Evolutionary conservation across 106 monocot species (phyloP).

Genomic region (Dendrobium nobile): DNA sequence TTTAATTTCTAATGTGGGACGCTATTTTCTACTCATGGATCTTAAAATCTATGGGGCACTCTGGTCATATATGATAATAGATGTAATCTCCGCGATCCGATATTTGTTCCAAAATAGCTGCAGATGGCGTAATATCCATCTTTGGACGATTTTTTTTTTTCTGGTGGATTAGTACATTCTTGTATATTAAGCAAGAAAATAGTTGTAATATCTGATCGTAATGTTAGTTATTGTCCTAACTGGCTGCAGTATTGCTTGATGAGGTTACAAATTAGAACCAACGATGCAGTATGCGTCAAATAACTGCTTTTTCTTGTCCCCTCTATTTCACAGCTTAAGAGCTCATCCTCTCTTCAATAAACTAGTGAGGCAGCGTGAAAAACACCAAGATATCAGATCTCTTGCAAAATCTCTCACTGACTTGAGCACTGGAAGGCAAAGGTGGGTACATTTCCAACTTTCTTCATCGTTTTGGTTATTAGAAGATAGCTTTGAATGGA

Average conservation of each 20-base stretch:
- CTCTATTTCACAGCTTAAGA: conserved; percentile 48
- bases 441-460: conserved; percentile 30
- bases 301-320: not conserved
- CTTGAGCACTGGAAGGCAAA: conserved; percentile 74
- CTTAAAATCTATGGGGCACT: too few relatives aligned
- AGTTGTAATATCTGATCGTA: too few relatives aligned
- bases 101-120: too few relatives aligned
- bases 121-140: too few relatives aligned
- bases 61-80: too few relatives aligned
- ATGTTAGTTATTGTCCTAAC: too few relatives aligned
- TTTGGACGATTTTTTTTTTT: not conserved
- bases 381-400: conserved; percentile 38
- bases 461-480: not conserved
- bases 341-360: conserved; percentile 65
- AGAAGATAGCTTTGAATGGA: not conserved
- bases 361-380: conserved; percentile 32
- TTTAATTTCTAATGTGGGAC: too few relatives aligned
- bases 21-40: too few relatives aligned
- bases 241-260: too few relatives aligned
- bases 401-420: conserved; percentile 55
- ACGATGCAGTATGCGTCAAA: not conserved
- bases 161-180: not conserved
- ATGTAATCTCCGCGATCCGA: too few relatives aligned
- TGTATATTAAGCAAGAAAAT: too few relatives aligned
- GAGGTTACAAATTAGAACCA: too few relatives aligned